Evolutionary conservation across 164 flowering plant species (phyloP).

Genomic region (Magnolia changhungtana): DNA sequence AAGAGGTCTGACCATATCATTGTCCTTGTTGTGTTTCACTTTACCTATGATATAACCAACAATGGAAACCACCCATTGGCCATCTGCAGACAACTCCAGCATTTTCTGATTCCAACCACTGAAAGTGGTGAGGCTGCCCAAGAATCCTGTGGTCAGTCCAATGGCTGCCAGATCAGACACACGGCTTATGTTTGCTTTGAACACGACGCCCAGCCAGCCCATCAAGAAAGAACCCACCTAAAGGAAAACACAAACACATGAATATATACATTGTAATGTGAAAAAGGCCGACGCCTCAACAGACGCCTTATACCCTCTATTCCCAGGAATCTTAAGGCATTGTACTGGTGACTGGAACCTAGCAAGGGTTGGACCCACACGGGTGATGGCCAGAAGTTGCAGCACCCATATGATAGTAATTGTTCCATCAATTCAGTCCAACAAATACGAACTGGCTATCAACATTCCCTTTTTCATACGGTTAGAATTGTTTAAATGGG

Average conservation of each 20-base stretch:
- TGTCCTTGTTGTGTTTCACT: neutral
- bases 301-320: no score
- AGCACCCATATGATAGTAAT: no score
- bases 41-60: constrained; percentile 67
- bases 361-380: no score
- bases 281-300: no score
- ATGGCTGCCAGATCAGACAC: constrained; percentile 69
- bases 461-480: no score
- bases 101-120: constrained; percentile 99
- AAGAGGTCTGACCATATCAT: neutral
- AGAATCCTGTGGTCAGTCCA: constrained; percentile 83
- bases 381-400: no score
- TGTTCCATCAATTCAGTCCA: no score
- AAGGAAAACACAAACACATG: neutral
- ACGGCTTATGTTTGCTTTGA: constrained; percentile 59
- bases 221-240: constrained; percentile 92
- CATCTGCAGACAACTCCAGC: constrained; percentile 70
- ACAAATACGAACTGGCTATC: no score
- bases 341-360: no score
- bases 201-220: constrained; percentile 94
- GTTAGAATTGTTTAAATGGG: no score
- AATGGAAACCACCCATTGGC: constrained; percentile 55
- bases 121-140: constrained; percentile 97
- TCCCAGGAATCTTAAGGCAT: no score
- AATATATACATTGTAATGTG: no score